Base-by-base conservation (phyloP, 768 basidiomycete genomes). In the Boletus reticuloceps region DNA sequence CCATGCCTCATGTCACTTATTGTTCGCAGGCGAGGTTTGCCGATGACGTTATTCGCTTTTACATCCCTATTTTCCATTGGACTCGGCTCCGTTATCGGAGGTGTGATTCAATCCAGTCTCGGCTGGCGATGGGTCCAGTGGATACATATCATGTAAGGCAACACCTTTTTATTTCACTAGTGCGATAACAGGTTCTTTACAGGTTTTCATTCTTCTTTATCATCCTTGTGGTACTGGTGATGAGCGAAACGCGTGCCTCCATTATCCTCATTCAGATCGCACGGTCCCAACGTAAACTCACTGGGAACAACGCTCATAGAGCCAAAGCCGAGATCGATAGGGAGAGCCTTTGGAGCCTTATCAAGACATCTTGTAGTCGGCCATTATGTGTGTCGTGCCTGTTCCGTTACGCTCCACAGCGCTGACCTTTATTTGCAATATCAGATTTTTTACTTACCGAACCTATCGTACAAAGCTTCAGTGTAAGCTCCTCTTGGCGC, bases 121-220 rank as follows among this genome's bases (percentile, higher is more conserved):
- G 77, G 77, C 56, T 92, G 90, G 89, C 74, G 89, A 38, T 91
- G 90, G 88, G 87, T 93, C 19, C 82, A 89, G 63, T 92, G 89
- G 89, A 77, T 91, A 13, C 82, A 85, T 55, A 70, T 82, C 64
- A 86, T 86, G 85, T 82, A 47, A 51, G 63, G 31, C 31, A 13
- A 42, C 11, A 2, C 2, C 25, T 20, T 19, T 49, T 32, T 6
- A 8, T n/a, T 12, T 37, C 12, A 19, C 17, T 29, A 22, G 14
- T 29, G 6, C 9, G 9, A n/a, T 5, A 17, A 20, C 29, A 47
- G 44, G 49, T 51, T 46, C 47, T 40, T 62, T 27, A 20, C 48
- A 87, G 89, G 55, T 64, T 82, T 36, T 79, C 78, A n/a, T 81
- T 75, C 1, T 60, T 73, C 1, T 83, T 82, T 52, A 51, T 84